Base-by-base conservation (phyloP, 345 rosid genomes). In the thale cress (Arabidopsis thaliana) region DNA sequence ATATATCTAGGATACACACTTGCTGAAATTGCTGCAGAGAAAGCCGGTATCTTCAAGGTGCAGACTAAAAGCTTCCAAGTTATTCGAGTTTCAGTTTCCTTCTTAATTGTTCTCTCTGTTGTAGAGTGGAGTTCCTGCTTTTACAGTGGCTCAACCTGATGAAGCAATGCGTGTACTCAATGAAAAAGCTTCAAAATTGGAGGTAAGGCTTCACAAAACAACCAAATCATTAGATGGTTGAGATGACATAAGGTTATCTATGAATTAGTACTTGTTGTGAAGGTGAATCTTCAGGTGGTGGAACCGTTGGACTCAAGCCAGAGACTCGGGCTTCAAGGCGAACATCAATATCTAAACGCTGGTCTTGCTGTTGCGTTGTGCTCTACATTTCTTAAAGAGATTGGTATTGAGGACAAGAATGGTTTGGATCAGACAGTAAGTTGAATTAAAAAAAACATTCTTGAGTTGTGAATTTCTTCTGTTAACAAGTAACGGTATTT, bases 11-110 rank as follows among this genome's bases (percentile, higher is more conserved):
- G 97, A 61, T 57, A 94, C 81, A 88, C 97, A 0, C 95, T 94
- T 55, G 91, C 91, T 58, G 84, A 86, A 90, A 94, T 94, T 71
- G 93, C 97, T 66, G 91, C 93, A 75, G 97, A 91, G 82, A 92
- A 94, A 83, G 97, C 97, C 71, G 97, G 98, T 60, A 91, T 94
- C 76, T 84, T 90, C 76, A 94, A 94, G 98, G 98, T 93, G 66
- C 59, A 37, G 23, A 73, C 33, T 12, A 53, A 14, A 42, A 22
- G 23, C 38, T 37, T 63, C 11, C 56, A 8, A 4, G 25, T 58
- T 25, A 7, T 67, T 60, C 2, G 0, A 52, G 66, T 72, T 72
- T 67, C 32, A 40, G 61, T 12, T 40, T 42, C 14, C 20, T 55
- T 63, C 59, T 79, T n/a, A 40, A 42, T 8, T 6, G 23, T 38